These are phyloP conservation scores for Xerocomellus amylosporus DNA, from an alignment of 768 basidiomycete species.

Conservation along the genomic window DNA sequence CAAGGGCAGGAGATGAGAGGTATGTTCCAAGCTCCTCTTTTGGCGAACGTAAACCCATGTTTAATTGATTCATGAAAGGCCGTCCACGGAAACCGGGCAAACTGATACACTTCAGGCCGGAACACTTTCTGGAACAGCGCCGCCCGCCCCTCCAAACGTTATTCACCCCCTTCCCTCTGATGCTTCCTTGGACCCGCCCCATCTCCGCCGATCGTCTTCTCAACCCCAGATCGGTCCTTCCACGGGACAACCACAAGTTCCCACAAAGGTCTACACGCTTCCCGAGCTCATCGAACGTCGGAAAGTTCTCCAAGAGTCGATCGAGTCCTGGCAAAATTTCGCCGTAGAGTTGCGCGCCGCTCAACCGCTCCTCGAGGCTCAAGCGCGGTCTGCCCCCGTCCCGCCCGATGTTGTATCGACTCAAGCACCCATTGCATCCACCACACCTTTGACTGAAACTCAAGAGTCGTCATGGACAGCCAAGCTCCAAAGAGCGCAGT, in stretches of 20 bases:
- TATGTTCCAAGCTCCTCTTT: slow-evolving; percentile 6
- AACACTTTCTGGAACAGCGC: slow-evolving; percentile 2
- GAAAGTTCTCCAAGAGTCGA: slow-evolving; percentile 27
- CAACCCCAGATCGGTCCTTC: slow-evolving; percentile 26
- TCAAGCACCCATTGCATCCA: not conserved
- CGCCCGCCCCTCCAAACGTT: not conserved
- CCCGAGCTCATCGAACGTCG: slow-evolving; percentile 27
- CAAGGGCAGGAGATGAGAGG: slow-evolving; percentile 11
- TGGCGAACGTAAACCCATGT: slow-evolving; percentile 1
- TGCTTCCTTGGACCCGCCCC: slow-evolving; percentile 12
- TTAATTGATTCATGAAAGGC: slow-evolving; percentile 15
- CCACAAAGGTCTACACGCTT: slow-evolving; percentile 23
- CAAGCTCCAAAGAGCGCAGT: slow-evolving; percentile 24
- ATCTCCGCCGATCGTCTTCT: slow-evolving; percentile 30
- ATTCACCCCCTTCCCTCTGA: slow-evolving; percentile 2
- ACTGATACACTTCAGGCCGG: not conserved
- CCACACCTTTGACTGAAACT: slow-evolving; percentile 1
- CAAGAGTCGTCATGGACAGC: slow-evolving; percentile 21
- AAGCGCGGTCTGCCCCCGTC: not conserved
- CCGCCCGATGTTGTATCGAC: not conserved
- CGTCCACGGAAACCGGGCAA: not conserved
- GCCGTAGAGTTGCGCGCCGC: slow-evolving; percentile 18
- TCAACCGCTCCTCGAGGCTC: slow-evolving; percentile 13
- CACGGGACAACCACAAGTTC: slow-evolving; percentile 9
- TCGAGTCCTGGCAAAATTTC: slow-evolving; percentile 22